phyloP scores from a whole-genome alignment of 352 stramenopile species.

The Phytophthora podocarpi region DNA sequence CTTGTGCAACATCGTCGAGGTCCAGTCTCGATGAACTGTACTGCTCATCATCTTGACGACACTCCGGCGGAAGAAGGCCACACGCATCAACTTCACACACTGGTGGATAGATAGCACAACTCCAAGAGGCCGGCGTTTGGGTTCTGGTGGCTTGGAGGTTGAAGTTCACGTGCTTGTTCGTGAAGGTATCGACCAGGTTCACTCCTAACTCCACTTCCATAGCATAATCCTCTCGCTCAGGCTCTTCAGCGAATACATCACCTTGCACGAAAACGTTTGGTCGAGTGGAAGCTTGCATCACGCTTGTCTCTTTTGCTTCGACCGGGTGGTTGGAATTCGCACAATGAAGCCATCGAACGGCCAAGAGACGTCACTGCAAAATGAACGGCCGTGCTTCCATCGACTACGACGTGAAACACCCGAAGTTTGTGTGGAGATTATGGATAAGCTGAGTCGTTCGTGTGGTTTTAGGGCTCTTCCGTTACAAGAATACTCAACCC shows the following conservation, averaged over 20 bases:
- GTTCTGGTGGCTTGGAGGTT: background rate
- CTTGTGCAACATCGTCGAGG: constrained; percentile 20
- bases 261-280: background rate
- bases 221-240: constrained; percentile 4
- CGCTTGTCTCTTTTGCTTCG: too few species aligned
- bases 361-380: too few species aligned
- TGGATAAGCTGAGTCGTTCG: too few species aligned
- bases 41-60: background rate
- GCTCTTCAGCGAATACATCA: constrained; percentile 11
- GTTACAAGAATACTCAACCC: too few species aligned
- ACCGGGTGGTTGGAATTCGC: background rate
- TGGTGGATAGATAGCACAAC: too few species aligned
- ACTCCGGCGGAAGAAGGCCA: background rate
- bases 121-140: too few species aligned
- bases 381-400: constrained; percentile 19
- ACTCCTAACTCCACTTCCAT: constrained; percentile 31
- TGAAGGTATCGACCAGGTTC: constrained; percentile 25
- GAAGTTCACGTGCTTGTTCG: constrained; percentile 11
- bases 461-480: too few species aligned
- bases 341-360: too few species aligned
- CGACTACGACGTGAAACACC: constrained; percentile 12
- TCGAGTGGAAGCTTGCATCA: constrained; percentile 7
- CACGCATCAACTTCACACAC: background rate
- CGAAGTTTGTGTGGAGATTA: background rate
- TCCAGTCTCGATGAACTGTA: too few species aligned